phyloP scores from a whole-genome alignment of 148 eudicot genomes.

The Spergularia bocconei region DNA sequence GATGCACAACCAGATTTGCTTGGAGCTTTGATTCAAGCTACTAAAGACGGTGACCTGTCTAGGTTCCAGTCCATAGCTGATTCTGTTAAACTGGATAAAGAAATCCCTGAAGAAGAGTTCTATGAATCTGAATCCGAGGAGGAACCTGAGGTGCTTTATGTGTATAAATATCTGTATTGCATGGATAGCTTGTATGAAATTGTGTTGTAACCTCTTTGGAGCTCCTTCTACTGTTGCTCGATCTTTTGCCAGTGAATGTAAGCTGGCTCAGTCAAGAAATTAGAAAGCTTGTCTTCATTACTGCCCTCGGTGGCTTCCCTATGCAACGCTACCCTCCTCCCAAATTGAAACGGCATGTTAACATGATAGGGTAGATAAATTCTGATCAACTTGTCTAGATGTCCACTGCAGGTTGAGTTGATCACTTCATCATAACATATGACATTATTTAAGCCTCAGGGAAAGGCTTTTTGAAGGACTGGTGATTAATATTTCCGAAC shows the following conservation, averaged over 20 bases:
- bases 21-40: conserved; percentile 75
- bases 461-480: background rate
- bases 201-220: background rate
- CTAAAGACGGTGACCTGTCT: conserved; percentile 70
- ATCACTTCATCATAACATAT: background rate
- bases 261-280: no score
- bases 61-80: conserved; percentile 53
- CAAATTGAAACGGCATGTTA: no score
- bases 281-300: background rate
- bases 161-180: background rate
- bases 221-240: background rate
- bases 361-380: background rate
- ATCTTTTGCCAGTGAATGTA: background rate
- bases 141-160: conserved; percentile 32
- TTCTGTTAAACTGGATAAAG: conserved; percentile 23
- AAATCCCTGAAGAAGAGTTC: conserved; percentile 40
- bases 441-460: background rate
- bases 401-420: background rate
- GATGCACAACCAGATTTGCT: conserved; percentile 75
- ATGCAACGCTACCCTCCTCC: no score
- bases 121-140: conserved; percentile 38
- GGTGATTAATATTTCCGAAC: background rate
- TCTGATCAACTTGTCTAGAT: background rate
- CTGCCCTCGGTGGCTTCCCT: no score
- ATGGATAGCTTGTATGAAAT: background rate